Conservation (phyloP, 768 basidiomycete species). For the Tricholoma flavovirens region DNA sequence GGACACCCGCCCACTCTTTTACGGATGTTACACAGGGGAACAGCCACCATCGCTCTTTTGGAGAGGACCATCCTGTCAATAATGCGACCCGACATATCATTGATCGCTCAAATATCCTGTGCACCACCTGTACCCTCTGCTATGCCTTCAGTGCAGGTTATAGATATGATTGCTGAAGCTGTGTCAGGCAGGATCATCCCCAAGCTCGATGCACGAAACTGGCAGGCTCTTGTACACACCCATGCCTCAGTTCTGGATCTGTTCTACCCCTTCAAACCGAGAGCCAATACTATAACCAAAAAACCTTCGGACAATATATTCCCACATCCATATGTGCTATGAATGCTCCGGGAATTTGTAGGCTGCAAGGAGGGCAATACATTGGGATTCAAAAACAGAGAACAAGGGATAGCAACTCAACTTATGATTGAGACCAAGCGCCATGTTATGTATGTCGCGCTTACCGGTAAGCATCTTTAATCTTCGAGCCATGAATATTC, state of each 20-base stretch:
- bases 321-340: background rate
- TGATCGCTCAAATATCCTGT: background rate
- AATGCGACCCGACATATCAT: background rate
- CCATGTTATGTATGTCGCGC: constrained; percentile 6
- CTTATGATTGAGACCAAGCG: constrained; percentile 3
- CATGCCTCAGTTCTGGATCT: background rate
- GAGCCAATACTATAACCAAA: background rate
- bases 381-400: background rate
- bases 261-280: background rate
- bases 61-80: background rate
- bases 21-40: background rate
- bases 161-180: background rate
- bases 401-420: constrained; percentile 1
- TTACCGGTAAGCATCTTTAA: background rate
- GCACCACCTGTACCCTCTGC: background rate
- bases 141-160: background rate
- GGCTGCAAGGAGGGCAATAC: background rate
- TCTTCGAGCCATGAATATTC: no score
- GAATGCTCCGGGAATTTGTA: background rate
- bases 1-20: constrained; percentile 1
- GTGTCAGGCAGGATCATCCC: background rate
- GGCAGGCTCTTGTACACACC: background rate
- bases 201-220: background rate
- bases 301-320: background rate
- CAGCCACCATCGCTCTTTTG: background rate